A percentile compares a stretch with the other conserved stretches of the same genome.
These are phyloP conservation scores for Cryphonectria parasitica DNA, from an alignment of 2,329 filamentous ascomycete species.

Conservation along the genomic window DNA sequence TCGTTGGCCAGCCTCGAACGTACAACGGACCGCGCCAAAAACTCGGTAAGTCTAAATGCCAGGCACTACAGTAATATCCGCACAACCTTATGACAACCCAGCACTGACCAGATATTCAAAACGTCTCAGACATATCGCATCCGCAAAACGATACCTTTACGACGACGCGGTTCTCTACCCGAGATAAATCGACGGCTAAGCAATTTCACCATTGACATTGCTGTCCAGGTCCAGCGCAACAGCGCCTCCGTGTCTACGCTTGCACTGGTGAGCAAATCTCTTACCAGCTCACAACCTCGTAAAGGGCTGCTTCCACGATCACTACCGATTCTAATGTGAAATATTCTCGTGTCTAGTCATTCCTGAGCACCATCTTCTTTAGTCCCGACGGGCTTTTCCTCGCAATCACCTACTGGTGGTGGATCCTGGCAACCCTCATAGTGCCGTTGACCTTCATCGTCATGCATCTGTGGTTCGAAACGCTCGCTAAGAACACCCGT, in stretches of 20 bases:
- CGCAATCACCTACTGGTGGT: constrained; percentile 29
- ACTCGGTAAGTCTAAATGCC: constrained; percentile 11
- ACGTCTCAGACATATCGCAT: constrained; percentile 23
- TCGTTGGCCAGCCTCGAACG: constrained; percentile 13
- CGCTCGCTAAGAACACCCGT: constrained; percentile 22
- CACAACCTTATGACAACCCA: no score
- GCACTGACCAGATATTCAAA: not conserved
- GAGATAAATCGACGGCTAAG: constrained; percentile 27
- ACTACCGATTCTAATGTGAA: not conserved
- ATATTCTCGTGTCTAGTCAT: constrained; percentile 7
- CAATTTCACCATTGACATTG: constrained; percentile 28
- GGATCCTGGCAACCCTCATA: constrained; percentile 27
- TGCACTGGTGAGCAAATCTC: constrained; percentile 14
- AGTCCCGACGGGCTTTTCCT: constrained; percentile 28
- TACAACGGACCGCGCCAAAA: constrained; percentile 22
- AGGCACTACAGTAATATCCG: no score
- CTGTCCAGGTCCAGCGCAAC: constrained; percentile 27
- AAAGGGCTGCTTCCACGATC: not conserved
- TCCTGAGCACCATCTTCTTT: constrained; percentile 30
- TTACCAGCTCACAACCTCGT: not conserved
- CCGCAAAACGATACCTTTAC: constrained; percentile 27
- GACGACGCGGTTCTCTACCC: constrained; percentile 26
- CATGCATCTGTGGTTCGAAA: constrained; percentile 28
- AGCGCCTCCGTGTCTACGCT: constrained; percentile 26
- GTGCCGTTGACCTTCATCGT: constrained; percentile 27